Conservation (phyloP, 768 basidiomycete genomes). For the Xerocomellus chrysenteron region DNA sequence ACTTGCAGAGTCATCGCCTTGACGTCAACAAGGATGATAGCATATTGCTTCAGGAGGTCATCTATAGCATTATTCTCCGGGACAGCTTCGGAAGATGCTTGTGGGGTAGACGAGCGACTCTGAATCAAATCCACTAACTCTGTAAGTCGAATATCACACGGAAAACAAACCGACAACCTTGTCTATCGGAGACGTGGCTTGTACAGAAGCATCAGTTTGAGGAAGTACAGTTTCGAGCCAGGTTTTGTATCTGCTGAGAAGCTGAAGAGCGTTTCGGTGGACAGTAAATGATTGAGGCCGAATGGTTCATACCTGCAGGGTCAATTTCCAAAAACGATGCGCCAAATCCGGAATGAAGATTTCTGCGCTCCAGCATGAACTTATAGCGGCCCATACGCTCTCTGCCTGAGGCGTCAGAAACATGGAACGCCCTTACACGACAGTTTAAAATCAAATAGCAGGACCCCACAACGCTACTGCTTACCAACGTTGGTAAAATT, state of each 20-base stretch:
- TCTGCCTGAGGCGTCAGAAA: slow-evolving; percentile 65
- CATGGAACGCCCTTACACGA: slow-evolving; percentile 26
- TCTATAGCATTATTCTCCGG: slow-evolving; percentile 59
- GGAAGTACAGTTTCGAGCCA: slow-evolving; percentile 70
- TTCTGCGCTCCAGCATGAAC: slow-evolving; percentile 83
- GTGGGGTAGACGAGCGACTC: slow-evolving; percentile 55
- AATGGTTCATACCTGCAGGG: slow-evolving; percentile 66
- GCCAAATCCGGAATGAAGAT: slow-evolving; percentile 82
- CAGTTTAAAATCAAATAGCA: not conserved
- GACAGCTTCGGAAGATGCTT: slow-evolving; percentile 44
- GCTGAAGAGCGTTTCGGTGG: slow-evolving; percentile 41
- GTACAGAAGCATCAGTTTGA: slow-evolving; percentile 39
- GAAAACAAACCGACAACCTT: slow-evolving; percentile 30
- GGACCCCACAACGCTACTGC: slow-evolving; percentile 1
- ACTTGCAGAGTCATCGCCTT: slow-evolving; percentile 52
- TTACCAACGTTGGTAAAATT: slow-evolving; percentile 39
- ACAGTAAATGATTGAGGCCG: not conserved
- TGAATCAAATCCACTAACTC: slow-evolving; percentile 19
- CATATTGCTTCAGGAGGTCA: slow-evolving; percentile 66
- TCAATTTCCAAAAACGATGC: slow-evolving; percentile 87
- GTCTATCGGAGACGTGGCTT: slow-evolving; percentile 35
- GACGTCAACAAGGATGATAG: slow-evolving; percentile 69
- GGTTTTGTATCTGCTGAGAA: slow-evolving; percentile 72
- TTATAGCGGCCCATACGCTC: slow-evolving; percentile 70
- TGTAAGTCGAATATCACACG: not conserved